Percentiles rank a stretch among this genome's conserved stretches.
Evolutionary conservation across 1,139 yeast genomes (phyloP).

Genomic region (Nadsonia commutata): DNA sequence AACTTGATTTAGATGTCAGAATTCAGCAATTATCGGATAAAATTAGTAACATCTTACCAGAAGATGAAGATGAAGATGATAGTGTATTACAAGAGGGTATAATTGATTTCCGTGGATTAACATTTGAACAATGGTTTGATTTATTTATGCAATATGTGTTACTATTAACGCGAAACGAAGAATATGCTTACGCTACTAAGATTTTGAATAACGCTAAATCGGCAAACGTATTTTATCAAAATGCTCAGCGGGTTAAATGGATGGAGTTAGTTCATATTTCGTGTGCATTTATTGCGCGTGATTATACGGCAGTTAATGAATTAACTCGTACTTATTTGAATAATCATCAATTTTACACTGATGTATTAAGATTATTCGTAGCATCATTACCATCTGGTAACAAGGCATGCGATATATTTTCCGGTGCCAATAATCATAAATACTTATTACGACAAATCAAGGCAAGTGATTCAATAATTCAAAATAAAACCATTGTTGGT

Average conservation of each 20-base stretch:
- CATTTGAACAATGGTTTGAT: conserved; percentile 71
- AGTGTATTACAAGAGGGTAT: conserved; percentile 24
- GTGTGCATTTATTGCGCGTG: conserved; percentile 42
- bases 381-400: conserved; percentile 53
- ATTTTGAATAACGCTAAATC: conserved; percentile 61
- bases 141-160: conserved; percentile 69
- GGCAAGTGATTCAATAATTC: conserved; percentile 61
- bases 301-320: conserved; percentile 37
- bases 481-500: conserved; percentile 45
- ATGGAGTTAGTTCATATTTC: conserved; percentile 53
- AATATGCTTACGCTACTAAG: conserved; percentile 49
- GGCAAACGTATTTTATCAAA: conserved; percentile 62
- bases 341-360: conserved; percentile 61
- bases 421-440: conserved; percentile 76
- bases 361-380: conserved; percentile 50
- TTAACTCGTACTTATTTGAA: conserved; percentile 50
- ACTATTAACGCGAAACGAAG: conserved; percentile 46
- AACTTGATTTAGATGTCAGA: conserved; percentile 56
- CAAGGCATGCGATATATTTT: conserved; percentile 42
- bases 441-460: conserved; percentile 78
- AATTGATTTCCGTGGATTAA: conserved; percentile 54
- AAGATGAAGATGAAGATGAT: conserved; percentile 35
- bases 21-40: conserved; percentile 42
- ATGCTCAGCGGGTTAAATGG: conserved; percentile 30
- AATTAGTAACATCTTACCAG: conserved; percentile 12